Evolutionary conservation across 306 rosid genomes (phyloP).

Genomic region (Herpetospermum pedunculosum): DNA sequence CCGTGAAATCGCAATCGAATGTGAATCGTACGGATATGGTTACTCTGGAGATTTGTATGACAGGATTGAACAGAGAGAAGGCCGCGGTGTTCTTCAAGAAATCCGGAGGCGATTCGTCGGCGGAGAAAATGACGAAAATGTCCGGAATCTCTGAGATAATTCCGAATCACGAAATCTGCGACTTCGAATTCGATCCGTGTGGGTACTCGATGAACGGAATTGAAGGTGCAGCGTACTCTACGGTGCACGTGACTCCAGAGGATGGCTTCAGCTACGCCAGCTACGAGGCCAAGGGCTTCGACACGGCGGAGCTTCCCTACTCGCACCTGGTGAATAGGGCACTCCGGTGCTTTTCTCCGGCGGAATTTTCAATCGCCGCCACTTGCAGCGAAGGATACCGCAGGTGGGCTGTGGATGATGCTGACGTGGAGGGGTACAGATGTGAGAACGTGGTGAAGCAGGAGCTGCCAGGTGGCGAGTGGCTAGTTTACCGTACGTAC

Average conservation of each 20-base stretch:
- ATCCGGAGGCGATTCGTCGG: neutral
- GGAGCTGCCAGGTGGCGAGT: slow-evolving; percentile 31
- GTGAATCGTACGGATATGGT: neutral
- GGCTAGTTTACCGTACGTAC: slow-evolving; percentile 26
- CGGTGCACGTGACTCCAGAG: slow-evolving; percentile 66
- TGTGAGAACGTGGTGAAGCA: slow-evolving; percentile 29
- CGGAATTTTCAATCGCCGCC: slow-evolving; percentile 30
- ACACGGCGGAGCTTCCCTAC: neutral
- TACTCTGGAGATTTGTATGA: slow-evolving; percentile 47
- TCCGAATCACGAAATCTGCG: slow-evolving; percentile 39
- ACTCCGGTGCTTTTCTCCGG: slow-evolving; percentile 32
- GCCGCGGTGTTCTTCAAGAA: slow-evolving; percentile 44
- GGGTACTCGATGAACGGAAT: slow-evolving; percentile 61
- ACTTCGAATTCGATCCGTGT: slow-evolving; percentile 46
- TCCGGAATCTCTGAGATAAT: slow-evolving; percentile 29
- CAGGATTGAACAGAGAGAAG: slow-evolving; percentile 28
- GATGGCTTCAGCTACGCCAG: slow-evolving; percentile 56
- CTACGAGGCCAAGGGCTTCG: slow-evolving; percentile 37
- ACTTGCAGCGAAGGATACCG: slow-evolving; percentile 20
- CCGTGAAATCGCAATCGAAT: slow-evolving; percentile 3
- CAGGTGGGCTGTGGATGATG: slow-evolving; percentile 15
- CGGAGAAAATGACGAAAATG: slow-evolving; percentile 29
- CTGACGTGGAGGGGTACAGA: slow-evolving; percentile 36
- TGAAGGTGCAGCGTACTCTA: slow-evolving; percentile 41
- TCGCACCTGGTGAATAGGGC: slow-evolving; percentile 15